phyloP scores from a whole-genome alignment of 2,329 filamentous ascomycete genomes.

The Cryphonectria nitschkei region DNA sequence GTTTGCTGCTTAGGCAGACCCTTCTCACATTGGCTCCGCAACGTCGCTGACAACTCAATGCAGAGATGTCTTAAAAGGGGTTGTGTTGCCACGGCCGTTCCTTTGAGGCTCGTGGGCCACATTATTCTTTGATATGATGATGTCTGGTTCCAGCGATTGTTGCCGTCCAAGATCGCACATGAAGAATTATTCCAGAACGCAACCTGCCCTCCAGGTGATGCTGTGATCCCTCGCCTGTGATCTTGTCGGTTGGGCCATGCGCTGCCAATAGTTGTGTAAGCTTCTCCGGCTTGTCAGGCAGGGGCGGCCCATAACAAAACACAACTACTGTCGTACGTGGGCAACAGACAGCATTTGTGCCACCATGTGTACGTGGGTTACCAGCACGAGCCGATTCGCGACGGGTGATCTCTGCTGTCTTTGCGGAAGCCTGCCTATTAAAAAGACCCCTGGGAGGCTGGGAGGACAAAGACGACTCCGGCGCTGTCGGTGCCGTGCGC shows the following conservation, averaged over 20 bases:
- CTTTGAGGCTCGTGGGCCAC: background rate
- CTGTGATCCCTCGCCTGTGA: conserved; percentile 11
- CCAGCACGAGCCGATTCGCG: conserved; percentile 21
- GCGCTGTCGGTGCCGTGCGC: conserved; percentile 16
- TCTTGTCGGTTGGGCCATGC: conserved; percentile 19
- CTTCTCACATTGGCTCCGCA: background rate
- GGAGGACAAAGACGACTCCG: conserved; percentile 23
- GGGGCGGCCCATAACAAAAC: conserved; percentile 22
- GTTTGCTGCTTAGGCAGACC: background rate
- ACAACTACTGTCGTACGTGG: conserved; percentile 17
- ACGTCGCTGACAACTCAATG: background rate
- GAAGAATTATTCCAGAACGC: background rate
- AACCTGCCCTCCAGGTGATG: background rate
- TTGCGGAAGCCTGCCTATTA: conserved; percentile 11
- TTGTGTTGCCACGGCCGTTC: background rate
- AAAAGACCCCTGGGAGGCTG: conserved; percentile 1
- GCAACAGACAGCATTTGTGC: conserved; percentile 6
- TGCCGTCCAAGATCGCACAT: background rate
- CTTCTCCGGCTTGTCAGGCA: conserved; percentile 26
- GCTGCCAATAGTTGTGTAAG: conserved; percentile 19
- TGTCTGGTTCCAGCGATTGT: background rate
- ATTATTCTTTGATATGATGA: no score
- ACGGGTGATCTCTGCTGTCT: conserved; percentile 21
- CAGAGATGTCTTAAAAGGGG: background rate
- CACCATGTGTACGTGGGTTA: conserved; percentile 3